These are phyloP conservation scores for Hypoxylon rubiginosum DNA, from an alignment of 2,329 filamentous ascomycete genomes.

Conservation along the genomic window DNA sequence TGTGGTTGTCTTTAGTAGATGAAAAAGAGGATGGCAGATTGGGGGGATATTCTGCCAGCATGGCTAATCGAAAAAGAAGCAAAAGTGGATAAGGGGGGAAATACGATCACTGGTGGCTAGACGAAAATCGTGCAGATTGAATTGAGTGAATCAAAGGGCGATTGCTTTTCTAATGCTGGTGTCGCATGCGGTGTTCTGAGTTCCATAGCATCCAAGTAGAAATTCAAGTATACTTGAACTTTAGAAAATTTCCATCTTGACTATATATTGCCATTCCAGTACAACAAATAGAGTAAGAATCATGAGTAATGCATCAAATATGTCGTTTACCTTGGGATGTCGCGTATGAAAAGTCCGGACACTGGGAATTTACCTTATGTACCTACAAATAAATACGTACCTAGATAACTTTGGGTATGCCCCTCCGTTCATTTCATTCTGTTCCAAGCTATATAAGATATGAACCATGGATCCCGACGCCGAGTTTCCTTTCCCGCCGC, in stretches of 20 bases:
- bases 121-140: constrained; percentile 38
- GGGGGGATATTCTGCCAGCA: constrained; percentile 25
- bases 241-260: constrained; percentile 25
- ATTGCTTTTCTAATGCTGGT: constrained; percentile 4
- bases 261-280: no score
- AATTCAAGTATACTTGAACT: background rate
- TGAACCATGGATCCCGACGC: constrained; percentile 25
- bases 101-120: constrained; percentile 10
- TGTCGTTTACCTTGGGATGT: background rate
- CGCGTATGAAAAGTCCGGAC: background rate
- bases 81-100: constrained; percentile 7
- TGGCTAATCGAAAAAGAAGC: constrained; percentile 17
- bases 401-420: no score
- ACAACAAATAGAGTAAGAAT: background rate
- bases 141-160: constrained; percentile 24
- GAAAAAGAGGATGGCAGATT: constrained; percentile 24
- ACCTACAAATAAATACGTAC: no score
- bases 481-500: constrained; percentile 2
- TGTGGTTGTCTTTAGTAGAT: constrained; percentile 38
- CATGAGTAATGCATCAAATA: background rate
- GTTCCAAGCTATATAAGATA: no score
- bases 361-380: no score
- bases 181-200: constrained; percentile 5
- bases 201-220: background rate
- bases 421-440: no score